Conservation (phyloP, 306 rosid genomes). For the Ziziphus jujuba region DNA sequence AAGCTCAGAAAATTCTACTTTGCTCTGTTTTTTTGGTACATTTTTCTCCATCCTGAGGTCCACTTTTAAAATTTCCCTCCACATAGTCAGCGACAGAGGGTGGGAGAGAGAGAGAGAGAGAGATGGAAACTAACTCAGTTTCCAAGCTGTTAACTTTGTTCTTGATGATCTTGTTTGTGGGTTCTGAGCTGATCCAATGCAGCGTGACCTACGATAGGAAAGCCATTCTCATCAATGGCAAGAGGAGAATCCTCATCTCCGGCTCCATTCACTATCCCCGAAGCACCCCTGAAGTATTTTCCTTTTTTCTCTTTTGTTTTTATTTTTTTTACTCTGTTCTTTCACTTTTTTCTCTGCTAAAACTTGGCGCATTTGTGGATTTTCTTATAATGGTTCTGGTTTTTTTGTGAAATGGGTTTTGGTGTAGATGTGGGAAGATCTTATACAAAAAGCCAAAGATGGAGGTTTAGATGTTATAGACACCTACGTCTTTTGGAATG, state of each 20-base stretch:
- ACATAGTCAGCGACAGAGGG: background rate
- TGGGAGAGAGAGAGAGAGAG: constrained; percentile 27
- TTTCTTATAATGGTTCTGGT: background rate
- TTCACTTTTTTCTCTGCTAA: background rate
- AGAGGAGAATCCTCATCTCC: constrained; percentile 75
- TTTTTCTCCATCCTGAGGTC: constrained; percentile 6
- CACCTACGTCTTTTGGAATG: constrained; percentile 95
- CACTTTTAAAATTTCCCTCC: constrained; percentile 42
- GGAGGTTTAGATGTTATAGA: constrained; percentile 93
- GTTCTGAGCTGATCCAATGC: constrained; percentile 49
- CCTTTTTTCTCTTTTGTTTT: constrained; percentile 6
- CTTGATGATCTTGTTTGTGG: constrained; percentile 38
- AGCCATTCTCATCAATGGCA: constrained; percentile 84
- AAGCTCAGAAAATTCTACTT: constrained; percentile 10
- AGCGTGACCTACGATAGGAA: constrained; percentile 75
- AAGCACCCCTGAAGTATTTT: constrained; percentile 79
- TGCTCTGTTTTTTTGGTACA: background rate
- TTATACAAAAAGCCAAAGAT: constrained; percentile 79
- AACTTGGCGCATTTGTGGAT: constrained; percentile 5
- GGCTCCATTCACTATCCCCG: constrained; percentile 99
- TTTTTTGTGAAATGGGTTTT: constrained; percentile 38
- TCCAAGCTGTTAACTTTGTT: constrained; percentile 43
- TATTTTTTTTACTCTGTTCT: background rate
- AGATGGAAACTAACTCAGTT: constrained; percentile 59
- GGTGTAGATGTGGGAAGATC: constrained; percentile 98